Conservation (phyloP, 768 basidiomycete species). For the Cytidiella melzeri region DNA sequence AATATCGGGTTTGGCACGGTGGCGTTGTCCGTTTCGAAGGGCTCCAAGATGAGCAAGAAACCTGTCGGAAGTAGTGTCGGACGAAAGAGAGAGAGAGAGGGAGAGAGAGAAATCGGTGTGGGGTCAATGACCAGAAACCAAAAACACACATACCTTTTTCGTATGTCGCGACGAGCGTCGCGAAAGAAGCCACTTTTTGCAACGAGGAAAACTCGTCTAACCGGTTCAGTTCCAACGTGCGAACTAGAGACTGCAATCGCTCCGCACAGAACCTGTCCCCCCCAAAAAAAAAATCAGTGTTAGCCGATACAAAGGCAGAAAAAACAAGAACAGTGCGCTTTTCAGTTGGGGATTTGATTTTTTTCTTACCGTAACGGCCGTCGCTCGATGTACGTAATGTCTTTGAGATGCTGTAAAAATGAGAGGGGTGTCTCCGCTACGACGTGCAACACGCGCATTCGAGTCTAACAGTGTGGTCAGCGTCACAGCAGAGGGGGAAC, state of each 20-base stretch:
- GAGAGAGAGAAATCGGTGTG: not conserved
- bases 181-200: conserved; percentile 94
- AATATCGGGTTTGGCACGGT: conserved; percentile 99
- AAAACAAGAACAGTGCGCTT: too few relatives aligned
- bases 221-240: conserved; percentile 83
- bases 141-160: conserved; percentile 66
- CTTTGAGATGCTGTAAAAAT: conserved; percentile 95
- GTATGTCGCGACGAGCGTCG: conserved; percentile 95
- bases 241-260: conserved; percentile 86
- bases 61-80: conserved; percentile 45
- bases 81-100: too few relatives aligned
- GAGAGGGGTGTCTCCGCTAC: conserved; percentile 97
- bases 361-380: conserved; percentile 76
- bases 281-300: conserved; percentile 2
- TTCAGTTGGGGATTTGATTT: not conserved
- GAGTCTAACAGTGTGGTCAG: conserved; percentile 50
- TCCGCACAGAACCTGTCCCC: conserved; percentile 86
- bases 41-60: conserved; percentile 93
- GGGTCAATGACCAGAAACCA: not conserved
- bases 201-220: conserved; percentile 89
- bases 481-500: not conserved
- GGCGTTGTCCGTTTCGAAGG: conserved; percentile 97
- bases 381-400: conserved; percentile 97
- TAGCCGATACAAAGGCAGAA: not conserved
- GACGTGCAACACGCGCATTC: conserved; percentile 98